Conservation (phyloP, 345 rosid species). For the Linum lewisii region DNA sequence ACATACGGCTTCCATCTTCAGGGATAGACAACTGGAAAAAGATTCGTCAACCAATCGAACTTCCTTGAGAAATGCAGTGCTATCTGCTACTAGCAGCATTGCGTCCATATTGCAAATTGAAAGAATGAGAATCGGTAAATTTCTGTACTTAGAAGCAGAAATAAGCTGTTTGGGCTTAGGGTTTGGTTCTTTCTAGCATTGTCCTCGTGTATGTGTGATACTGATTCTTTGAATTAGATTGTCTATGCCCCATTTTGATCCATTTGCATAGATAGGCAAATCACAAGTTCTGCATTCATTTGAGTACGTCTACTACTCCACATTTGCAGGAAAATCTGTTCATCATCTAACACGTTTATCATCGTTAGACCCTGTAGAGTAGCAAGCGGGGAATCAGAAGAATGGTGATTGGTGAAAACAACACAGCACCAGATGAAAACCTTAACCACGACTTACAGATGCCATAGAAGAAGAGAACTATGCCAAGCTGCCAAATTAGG, state of each 20-base stretch:
- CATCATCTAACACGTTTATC: slow-evolving; percentile 19
- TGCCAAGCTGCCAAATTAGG: slow-evolving; percentile 72
- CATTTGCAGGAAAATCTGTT: slow-evolving; percentile 17
- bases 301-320: background rate
- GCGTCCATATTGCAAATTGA: background rate
- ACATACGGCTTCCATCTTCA: background rate
- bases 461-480: slow-evolving; percentile 85
- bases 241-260: too few species aligned
- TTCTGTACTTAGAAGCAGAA: too few species aligned
- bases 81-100: background rate
- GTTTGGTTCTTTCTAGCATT: too few species aligned
- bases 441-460: slow-evolving; percentile 44
- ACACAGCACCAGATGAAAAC: slow-evolving; percentile 45
- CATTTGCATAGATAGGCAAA: too few species aligned
- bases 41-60: background rate
- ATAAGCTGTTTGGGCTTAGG: too few species aligned
- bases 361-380: slow-evolving; percentile 32
- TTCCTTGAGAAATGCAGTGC: background rate
- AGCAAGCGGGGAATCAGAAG: slow-evolving; percentile 45
- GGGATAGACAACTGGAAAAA: background rate
- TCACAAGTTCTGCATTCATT: too few species aligned
- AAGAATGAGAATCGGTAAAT: too few species aligned
- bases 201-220: too few species aligned
- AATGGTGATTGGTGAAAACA: slow-evolving; percentile 32
- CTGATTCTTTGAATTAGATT: too few species aligned